phyloP scores from a whole-genome alignment of 2,329 filamentous ascomycete genomes.

The Nemania serpens region DNA sequence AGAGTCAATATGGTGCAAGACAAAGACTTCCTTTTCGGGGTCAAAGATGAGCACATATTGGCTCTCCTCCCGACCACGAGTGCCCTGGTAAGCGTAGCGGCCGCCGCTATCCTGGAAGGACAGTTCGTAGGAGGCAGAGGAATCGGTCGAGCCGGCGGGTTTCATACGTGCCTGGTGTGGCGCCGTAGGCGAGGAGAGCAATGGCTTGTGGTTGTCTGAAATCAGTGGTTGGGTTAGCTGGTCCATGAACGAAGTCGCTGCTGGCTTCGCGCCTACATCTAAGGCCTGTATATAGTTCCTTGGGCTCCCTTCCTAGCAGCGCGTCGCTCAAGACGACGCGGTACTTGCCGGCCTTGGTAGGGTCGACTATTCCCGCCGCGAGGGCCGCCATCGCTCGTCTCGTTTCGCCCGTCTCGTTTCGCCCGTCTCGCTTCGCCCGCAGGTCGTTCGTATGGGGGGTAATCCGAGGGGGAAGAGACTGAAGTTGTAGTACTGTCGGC shows the following conservation, averaged over 20 bases:
- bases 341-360: conserved; percentile 64
- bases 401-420: too few relatives aligned
- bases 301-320: conserved; percentile 59
- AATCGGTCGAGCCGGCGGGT: conserved; percentile 50
- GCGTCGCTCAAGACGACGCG: conserved; percentile 67
- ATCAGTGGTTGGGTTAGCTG: conserved; percentile 11
- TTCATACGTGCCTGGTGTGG: conserved; percentile 57
- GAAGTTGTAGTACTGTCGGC: conserved; percentile 3
- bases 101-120: conserved; percentile 58
- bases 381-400: conserved; percentile 36
- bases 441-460: too few relatives aligned
- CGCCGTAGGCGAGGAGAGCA: conserved; percentile 53
- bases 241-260: neutral
- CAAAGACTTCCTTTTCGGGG: conserved; percentile 72
- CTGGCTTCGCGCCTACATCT: conserved; percentile 54
- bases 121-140: conserved; percentile 56
- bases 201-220: conserved; percentile 66
- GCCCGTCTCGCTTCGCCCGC: too few relatives aligned
- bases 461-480: neutral
- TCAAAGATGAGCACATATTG: conserved; percentile 78
- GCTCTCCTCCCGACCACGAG: conserved; percentile 58
- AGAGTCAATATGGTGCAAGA: conserved; percentile 81
- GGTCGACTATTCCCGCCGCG: conserved; percentile 52
- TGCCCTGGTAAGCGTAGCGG: conserved; percentile 65
- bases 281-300: conserved; percentile 64